Base-by-base conservation (phyloP, 2,329 filamentous ascomycete genomes). In the Hymenoscyphus infarciens region DNA sequence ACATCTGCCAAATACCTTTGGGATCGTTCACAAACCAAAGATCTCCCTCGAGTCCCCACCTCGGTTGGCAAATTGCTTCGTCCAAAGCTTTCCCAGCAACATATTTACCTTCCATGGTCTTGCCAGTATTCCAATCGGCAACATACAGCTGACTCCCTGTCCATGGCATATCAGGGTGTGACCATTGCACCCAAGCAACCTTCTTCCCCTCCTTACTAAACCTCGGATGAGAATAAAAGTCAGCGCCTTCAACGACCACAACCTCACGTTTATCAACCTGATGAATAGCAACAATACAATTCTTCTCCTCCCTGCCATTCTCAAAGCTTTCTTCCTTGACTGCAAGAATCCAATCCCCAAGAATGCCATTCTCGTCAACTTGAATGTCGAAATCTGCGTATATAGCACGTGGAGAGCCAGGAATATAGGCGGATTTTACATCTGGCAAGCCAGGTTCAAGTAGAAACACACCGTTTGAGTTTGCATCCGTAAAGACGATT, bases 151-250 rank as follows among this genome's bases (percentile, higher is more conserved):
- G 76, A 1, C 77, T 78, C 0, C 77, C 77, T 1, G 78, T 78
- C 74, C 82, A 85, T 0, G 81, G 80, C 73, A 85, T 77, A 57
- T 81, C 76, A 0, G 82, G 82, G 65, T 83, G 81, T 19, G 80
- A 73, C 82, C 82, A 85, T 63, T 84, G 78, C 13, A 81, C 74
- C 82, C 82, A 85, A n/a, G 73, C 76, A 29, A 83, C 66, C 57
- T 75, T 77, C 6, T 70, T 74, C 1, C 81, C 80, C 64, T 81
- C 77, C 0, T 72, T 75, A 63, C 77, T 81, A 66, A 81, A 84
- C 16, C 77, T 77, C 0, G 82, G 81, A 25, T 78, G 76, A 25
- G 77, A 78, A 68, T 83, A 84, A 59, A 85, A 85, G 67, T 85
- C 82, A 2, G 80, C 78, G 0, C 78, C 80, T 5, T 74, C 64